Evolutionary conservation across 1,284 basidiomycete genomes (phyloP), one percentile per base, ranked within the genome.

Genomic region (Pholiota adiposa): DNA sequence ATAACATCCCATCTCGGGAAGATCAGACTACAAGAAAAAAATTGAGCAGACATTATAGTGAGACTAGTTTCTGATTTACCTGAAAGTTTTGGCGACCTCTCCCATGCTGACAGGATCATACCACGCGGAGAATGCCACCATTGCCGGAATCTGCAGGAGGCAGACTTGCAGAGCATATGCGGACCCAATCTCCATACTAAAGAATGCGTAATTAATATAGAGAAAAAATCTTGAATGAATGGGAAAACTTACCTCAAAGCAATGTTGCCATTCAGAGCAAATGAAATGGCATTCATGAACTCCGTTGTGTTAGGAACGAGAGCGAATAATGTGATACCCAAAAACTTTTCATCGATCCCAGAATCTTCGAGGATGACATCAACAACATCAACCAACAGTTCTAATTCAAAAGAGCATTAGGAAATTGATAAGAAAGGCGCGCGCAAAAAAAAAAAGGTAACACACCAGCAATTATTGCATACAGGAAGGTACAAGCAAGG

Each of bases 261-360:
- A 66, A 99, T 99, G 74, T 99, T 99, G 14, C 93, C 97, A 70
- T 97, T 93, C 67, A 99, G 78, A 16, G 97, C 97, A 71, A 99
- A 99, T n/a, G 95, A 97, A 70, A 99, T 97, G 57, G 97, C 97
- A 73, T 99, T 99, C 97, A 99, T 98, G 74, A 99, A 99, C 77
- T 99, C 97, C 19, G 97, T 99, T 16, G 96, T 98, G 74, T 99
- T 99, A 9, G 97, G 97, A 0, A 99, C 96, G 33, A 99, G 84
- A 1, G 97, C 97, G 70, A 99, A 99, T 8, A 99, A 83, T 0
- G 96, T 98, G 59, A 99, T 84, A 48, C 97, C 97, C 31, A 99
- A 83, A 80, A 99, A 97, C 73, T 99, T 99, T 73, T 99, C 97
- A 63, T 97, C 94, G 38, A 99, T 93, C 0, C 94, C 94, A 0